Percentiles rank a stretch among this genome's conserved stretches.
phyloP scores from a whole-genome alignment of 2,329 filamentous ascomycete species.

The Fusarium clavum region DNA sequence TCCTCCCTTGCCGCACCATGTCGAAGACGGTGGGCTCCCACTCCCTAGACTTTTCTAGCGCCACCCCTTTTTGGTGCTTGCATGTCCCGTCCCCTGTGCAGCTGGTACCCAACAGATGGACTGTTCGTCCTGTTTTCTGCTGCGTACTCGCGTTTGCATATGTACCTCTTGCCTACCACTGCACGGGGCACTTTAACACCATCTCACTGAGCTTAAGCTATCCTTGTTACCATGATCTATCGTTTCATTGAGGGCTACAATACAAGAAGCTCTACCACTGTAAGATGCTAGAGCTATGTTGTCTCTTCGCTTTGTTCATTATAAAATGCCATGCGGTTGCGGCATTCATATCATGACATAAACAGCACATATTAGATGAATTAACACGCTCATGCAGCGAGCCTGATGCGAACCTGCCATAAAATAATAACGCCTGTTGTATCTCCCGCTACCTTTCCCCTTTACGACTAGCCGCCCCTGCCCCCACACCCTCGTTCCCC shows the following conservation, averaged over 20 bases:
- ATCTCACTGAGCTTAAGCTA: slow-evolving; percentile 4
- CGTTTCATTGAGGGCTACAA: background rate
- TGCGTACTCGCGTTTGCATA: slow-evolving; percentile 8
- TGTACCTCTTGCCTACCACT: background rate
- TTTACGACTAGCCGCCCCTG: slow-evolving; percentile 25
- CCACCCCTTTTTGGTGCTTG: slow-evolving; percentile 26
- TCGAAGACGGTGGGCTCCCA: slow-evolving; percentile 23
- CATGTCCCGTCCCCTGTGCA: slow-evolving; percentile 29
- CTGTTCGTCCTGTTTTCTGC: slow-evolving; percentile 43
- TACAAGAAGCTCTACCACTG: background rate
- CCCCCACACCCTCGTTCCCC: slow-evolving; percentile 31
- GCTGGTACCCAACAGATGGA: slow-evolving; percentile 27
- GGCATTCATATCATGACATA: background rate
- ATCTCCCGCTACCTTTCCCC: slow-evolving; percentile 21
- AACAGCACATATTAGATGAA: background rate
- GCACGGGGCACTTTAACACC: slow-evolving; percentile 18
- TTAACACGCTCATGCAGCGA: slow-evolving; percentile 3
- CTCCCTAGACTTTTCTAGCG: slow-evolving; percentile 26
- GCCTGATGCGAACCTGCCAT: background rate
- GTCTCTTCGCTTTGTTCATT: background rate
- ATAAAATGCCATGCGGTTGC: background rate
- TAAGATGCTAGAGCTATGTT: slow-evolving; percentile 3
- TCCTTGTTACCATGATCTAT: slow-evolving; percentile 39
- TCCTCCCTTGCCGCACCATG: slow-evolving; percentile 44
- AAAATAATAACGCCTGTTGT: slow-evolving; percentile 23